Conservation (phyloP, 2,329 filamentous ascomycete genomes). For the Ascosphaera apis region DNA sequence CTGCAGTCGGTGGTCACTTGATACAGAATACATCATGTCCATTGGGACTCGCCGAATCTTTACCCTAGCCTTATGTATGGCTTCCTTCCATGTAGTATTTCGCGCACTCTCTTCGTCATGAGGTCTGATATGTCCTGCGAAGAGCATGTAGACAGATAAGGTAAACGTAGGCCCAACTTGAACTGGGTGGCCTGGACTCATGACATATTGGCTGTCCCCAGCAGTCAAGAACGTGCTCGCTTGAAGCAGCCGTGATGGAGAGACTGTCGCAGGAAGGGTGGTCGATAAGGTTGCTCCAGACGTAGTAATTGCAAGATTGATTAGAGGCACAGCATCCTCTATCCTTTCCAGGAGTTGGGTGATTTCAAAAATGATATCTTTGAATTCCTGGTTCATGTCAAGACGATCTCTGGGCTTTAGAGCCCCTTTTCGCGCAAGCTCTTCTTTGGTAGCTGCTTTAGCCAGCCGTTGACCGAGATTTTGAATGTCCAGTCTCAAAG, state of each 20-base stretch:
- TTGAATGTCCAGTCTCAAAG: constrained; percentile 63
- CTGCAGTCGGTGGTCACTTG: constrained; percentile 5
- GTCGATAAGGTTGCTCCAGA: constrained; percentile 74
- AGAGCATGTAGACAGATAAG: constrained; percentile 86
- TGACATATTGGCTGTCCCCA: constrained; percentile 62
- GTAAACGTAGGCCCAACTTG: constrained; percentile 77
- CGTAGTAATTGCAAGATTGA: constrained; percentile 83
- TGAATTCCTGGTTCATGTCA: constrained; percentile 40
- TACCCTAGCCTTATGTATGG: constrained; percentile 76
- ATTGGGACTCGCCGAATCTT: constrained; percentile 52
- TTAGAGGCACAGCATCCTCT: constrained; percentile 72
- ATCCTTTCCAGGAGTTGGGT: constrained; percentile 53
- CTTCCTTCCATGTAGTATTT: constrained; percentile 77
- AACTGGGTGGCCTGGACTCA: constrained; percentile 37
- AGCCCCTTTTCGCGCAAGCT: constrained; percentile 13
- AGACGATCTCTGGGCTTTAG: constrained; percentile 23
- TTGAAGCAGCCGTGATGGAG: constrained; percentile 72
- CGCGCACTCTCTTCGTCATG: constrained; percentile 34
- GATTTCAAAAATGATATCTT: constrained; percentile 50
- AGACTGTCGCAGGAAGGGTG: constrained; percentile 57
- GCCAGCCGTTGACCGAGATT: constrained; percentile 53
- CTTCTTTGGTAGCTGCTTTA: constrained; percentile 39
- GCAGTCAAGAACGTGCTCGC: constrained; percentile 77
- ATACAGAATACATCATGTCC: constrained; percentile 25
- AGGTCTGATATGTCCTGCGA: constrained; percentile 48